Conservation (phyloP, 2,329 filamentous ascomycete species). For the Fusarium sororula region DNA sequence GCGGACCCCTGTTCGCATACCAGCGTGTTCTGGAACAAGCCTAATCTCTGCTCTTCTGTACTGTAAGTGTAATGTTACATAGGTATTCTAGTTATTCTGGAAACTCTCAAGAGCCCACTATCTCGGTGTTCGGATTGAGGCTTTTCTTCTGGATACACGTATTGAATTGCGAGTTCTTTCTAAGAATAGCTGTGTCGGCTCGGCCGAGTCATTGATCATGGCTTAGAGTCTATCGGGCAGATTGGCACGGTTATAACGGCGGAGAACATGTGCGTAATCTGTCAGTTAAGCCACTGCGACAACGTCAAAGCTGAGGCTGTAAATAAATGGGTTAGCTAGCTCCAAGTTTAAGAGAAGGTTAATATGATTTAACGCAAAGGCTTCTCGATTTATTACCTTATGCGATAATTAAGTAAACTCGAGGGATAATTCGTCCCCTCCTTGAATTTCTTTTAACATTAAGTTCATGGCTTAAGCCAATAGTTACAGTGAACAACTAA, state of each 20-base stretch:
- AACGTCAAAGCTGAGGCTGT: conserved; percentile 1
- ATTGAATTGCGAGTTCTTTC: neutral
- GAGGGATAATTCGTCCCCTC: neutral
- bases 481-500: neutral
- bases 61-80: conserved; percentile 11
- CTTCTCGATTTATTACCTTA: neutral
- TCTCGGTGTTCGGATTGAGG: neutral
- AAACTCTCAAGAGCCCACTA: neutral
- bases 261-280: neutral
- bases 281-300: neutral
- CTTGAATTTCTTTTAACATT: neutral
- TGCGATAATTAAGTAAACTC: neutral
- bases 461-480: neutral
- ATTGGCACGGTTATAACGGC: neutral
- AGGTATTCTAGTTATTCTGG: neutral
- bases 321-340: neutral
- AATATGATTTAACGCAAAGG: neutral
- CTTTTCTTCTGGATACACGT: neutral
- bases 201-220: neutral
- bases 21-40: conserved; percentile 14
- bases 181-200: conserved; percentile 21
- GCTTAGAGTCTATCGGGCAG: neutral
- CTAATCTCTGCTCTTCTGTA: neutral
- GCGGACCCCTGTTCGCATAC: conserved; percentile 14
- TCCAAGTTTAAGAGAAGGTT: neutral